Percentiles rank a stretch among this genome's conserved stretches.
phyloP scores from a whole-genome alignment of 441 rosid genomes.

The Melastoma candidum region DNA sequence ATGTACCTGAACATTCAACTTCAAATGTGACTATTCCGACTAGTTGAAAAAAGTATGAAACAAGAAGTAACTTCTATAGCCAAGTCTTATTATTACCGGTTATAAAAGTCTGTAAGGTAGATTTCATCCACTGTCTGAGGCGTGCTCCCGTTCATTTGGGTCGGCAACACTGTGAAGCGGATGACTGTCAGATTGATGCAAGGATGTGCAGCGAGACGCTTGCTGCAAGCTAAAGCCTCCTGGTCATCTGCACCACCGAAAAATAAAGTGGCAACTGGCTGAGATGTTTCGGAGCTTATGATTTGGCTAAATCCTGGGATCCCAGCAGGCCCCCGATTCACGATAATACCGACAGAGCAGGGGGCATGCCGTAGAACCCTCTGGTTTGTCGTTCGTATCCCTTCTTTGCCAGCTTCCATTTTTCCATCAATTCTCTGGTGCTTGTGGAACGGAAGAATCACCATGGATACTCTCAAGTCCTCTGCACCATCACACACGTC shows the following conservation, averaged over 20 bases:
- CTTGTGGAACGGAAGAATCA: slow-evolving; percentile 76
- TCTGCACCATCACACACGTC: slow-evolving; percentile 61
- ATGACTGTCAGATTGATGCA: slow-evolving; percentile 46
- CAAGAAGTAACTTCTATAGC: background rate
- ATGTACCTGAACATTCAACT: slow-evolving; percentile 29
- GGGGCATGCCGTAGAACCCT: slow-evolving; percentile 68
- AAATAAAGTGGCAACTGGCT: slow-evolving; percentile 54
- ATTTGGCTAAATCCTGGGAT: slow-evolving; percentile 40
- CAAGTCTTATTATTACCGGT: slow-evolving; percentile 25
- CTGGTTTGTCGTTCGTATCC: slow-evolving; percentile 52
- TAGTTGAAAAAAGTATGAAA: background rate
- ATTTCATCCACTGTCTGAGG: slow-evolving; percentile 31
- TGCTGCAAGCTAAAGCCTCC: slow-evolving; percentile 75
- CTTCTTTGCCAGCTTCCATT: slow-evolving; percentile 51
- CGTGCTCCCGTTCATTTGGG: slow-evolving; percentile 28
- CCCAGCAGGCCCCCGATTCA: slow-evolving; percentile 58
- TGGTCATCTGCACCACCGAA: slow-evolving; percentile 88
- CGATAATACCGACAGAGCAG: slow-evolving; percentile 64
- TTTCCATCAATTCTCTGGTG: slow-evolving; percentile 75
- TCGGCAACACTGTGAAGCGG: slow-evolving; percentile 30
- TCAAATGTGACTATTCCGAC: background rate
- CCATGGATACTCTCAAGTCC: slow-evolving; percentile 57
- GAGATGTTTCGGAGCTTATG: slow-evolving; percentile 32
- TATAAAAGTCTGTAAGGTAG: slow-evolving; percentile 44
- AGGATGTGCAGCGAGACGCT: slow-evolving; percentile 35